Conservation (phyloP, 139 green algal genomes). For the Chlamydomonas incerta region DNA sequence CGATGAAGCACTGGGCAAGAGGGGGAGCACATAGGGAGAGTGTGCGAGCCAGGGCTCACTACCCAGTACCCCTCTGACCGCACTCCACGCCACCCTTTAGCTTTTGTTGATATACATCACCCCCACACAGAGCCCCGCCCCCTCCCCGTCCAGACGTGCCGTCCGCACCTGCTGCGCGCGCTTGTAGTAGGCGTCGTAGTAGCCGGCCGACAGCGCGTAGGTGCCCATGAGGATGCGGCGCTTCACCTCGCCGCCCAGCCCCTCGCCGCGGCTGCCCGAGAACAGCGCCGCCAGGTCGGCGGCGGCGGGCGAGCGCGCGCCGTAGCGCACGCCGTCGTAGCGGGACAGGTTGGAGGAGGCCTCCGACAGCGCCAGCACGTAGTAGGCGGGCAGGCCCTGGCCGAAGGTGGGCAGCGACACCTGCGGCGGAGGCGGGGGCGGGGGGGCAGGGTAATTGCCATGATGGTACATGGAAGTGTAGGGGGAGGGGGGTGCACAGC, state of each 20-base stretch:
- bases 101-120: too few relatives aligned
- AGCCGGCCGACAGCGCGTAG: constrained; percentile 95
- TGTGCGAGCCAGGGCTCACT: too few relatives aligned
- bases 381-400: constrained; percentile 94
- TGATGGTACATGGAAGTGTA: too few relatives aligned
- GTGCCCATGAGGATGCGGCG: constrained; percentile 98
- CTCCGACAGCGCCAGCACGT: constrained; percentile 94
- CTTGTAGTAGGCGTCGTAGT: constrained; percentile 98
- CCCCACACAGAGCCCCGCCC: too few relatives aligned
- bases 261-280: constrained; percentile 61
- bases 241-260: constrained; percentile 91
- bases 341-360: constrained; percentile 95
- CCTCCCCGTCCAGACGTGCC: too few relatives aligned
- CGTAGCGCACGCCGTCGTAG: constrained; percentile 97
- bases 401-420: constrained; percentile 85
- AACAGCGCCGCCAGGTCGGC: constrained; percentile 75
- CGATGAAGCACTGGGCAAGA: too few relatives aligned
- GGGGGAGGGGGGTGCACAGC: too few relatives aligned
- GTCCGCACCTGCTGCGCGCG: constrained; percentile 84
- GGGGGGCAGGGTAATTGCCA: neutral
- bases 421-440: constrained; percentile 33
- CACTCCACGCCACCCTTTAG: too few relatives aligned
- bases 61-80: too few relatives aligned
- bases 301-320: constrained; percentile 52
- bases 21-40: too few relatives aligned